Percentiles rank a stretch among this genome's conserved stretches.
These are phyloP conservation scores for Hortaea werneckii DNA, from an alignment of 2,329 filamentous ascomycete genomes.

Conservation along the genomic window DNA sequence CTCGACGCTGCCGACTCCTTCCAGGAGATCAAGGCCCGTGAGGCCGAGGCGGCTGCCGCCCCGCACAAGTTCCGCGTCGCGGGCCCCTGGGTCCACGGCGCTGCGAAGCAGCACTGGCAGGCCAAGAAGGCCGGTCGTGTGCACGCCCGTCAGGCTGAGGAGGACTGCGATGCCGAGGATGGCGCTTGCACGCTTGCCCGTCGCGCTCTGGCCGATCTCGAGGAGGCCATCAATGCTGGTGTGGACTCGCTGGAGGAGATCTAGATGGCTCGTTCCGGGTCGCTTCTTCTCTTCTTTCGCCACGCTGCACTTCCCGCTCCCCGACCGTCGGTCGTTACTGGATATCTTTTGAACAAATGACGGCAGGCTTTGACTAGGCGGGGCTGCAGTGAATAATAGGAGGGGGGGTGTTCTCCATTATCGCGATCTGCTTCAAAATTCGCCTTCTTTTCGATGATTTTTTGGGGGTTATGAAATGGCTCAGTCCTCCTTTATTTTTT, in stretches of 20 bases:
- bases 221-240: constrained; percentile 6
- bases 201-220: constrained; percentile 6
- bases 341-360: no score
- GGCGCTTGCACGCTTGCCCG: constrained; percentile 10
- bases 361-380: no score
- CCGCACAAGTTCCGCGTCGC: not conserved
- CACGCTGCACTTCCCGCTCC: no score
- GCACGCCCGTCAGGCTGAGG: constrained; percentile 4
- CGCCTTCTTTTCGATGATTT: no score
- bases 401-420: no score
- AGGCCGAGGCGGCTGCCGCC: constrained; percentile 7
- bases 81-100: not conserved
- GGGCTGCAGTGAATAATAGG: no score
- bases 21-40: constrained; percentile 8
- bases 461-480: no score
- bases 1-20: constrained; percentile 16
- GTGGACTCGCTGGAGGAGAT: not conserved
- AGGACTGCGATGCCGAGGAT: constrained; percentile 6
- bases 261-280: not conserved
- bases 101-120: constrained; percentile 4
- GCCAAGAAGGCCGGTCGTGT: not conserved
- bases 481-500: no score
- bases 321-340: no score
- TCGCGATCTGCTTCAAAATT: no score
- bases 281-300: no score